phyloP scores from a whole-genome alignment of 73 alveolate species.

The Tetrahymena borealis region DNA sequence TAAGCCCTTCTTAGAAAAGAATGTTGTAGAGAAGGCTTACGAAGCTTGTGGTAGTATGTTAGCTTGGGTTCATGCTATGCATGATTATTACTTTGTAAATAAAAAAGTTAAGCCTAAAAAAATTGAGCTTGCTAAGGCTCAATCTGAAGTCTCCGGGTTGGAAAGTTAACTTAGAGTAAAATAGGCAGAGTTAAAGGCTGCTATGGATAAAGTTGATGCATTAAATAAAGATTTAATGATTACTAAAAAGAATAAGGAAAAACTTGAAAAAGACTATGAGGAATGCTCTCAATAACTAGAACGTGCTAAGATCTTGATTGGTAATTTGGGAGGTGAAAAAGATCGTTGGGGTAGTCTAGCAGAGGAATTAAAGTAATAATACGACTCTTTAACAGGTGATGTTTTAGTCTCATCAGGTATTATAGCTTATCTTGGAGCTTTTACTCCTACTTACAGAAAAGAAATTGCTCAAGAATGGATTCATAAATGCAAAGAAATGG shows the following conservation, averaged over 20 bases:
- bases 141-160: conserved; percentile 72
- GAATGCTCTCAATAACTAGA: conserved; percentile 83
- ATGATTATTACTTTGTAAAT: conserved; percentile 83
- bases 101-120: conserved; percentile 85
- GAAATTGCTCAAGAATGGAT: conserved; percentile 87
- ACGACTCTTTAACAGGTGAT: conserved; percentile 95
- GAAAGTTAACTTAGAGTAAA: conserved; percentile 75
- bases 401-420: conserved; percentile 94
- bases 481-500: conserved; percentile 64
- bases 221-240: conserved; percentile 86
- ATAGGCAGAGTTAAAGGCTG: conserved; percentile 87
- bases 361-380: conserved; percentile 65
- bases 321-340: conserved; percentile 98
- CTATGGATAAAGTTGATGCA: conserved; percentile 93
- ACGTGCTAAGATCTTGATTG: conserved; percentile 95
- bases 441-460: conserved; percentile 80
- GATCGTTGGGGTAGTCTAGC: conserved; percentile 94
- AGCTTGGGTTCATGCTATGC: conserved; percentile 92
- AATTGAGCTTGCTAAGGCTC: conserved; percentile 76
- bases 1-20: conserved; percentile 50
- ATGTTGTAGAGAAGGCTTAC: conserved; percentile 58
- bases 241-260: conserved; percentile 81
- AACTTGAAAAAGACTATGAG: conserved; percentile 79
- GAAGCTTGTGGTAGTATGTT: conserved; percentile 61
- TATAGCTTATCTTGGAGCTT: conserved; percentile 98